Base-by-base conservation (phyloP, 2,329 filamentous ascomycete genomes). In the Metarhizium rileyi region DNA sequence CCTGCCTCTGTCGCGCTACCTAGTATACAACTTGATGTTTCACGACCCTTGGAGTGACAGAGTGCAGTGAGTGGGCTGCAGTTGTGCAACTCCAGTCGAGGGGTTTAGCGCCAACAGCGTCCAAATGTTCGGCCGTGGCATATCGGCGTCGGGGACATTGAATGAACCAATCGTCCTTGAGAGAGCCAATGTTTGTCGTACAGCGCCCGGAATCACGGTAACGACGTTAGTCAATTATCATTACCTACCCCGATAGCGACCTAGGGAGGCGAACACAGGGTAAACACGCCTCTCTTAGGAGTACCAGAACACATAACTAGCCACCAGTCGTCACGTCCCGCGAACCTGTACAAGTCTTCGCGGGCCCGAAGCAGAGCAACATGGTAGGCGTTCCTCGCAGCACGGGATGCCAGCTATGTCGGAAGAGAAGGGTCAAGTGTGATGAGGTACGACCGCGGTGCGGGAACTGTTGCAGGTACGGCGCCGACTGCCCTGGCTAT, bases 401-500 rank as follows among this genome's bases (percentile, higher is more conserved):
- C 54, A 66, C 58, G 52, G 61, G 60, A 53, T 72, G 70, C 55
- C 61, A 62, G 48, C 59, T 70, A 36, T 71, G 69, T 57, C 63
- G 67, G 51, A 66, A 63, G 57, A 63, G 69, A 49, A 65, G 65
- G 44, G 64, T 71, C 51, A 68, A 72, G 62, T 76, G 74, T 53
- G 73, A 76, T 56, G 66, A 74, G 57, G 60, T 54, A 22, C 65
- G 63, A 10, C 73, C 72, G 10, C 61, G 57, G 48, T 70, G 69
- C 49, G 59, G 57, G 23, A 71, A 71, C 47, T 71, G 69, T 56
- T 51, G 58, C 48, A 66, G 61, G 47, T 70, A 70, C 50, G 66
- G 66, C 33, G 62, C 58, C 22, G 57, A 58, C 7, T 71, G 67
- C 49, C 66, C 67, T 5, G 69, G 68, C n/a, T 71, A 69, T 52